Percentiles rank a stretch among this genome's conserved stretches.
Evolutionary conservation across 352 stramenopile genomes (phyloP).

Genomic region (Globisporangium echinulatum): DNA sequence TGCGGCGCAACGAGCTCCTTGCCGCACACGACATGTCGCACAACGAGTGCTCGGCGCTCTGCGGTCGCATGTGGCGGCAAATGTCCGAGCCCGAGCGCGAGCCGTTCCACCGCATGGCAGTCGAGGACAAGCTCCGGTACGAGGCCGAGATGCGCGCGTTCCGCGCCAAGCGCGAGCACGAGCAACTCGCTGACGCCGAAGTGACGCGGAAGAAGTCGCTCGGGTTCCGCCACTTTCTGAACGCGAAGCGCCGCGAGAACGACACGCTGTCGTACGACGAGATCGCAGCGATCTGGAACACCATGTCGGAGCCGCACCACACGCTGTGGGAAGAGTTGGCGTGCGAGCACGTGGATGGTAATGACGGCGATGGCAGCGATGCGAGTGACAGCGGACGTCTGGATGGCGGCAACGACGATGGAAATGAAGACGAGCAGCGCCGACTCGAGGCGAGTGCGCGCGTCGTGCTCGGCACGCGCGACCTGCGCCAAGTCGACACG

Average conservation of each 20-base stretch:
- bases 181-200: constrained; percentile 11
- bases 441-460: constrained; percentile 23
- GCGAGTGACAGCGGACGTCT: neutral
- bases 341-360: constrained; percentile 10
- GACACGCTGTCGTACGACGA: constrained; percentile 20
- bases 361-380: constrained; percentile 5
- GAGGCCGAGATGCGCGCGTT: constrained; percentile 26
- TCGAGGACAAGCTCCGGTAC: constrained; percentile 46
- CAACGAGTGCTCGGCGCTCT: constrained; percentile 57
- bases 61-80: constrained; percentile 49
- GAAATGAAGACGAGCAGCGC: constrained; percentile 10
- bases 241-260: constrained; percentile 22
- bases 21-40: constrained; percentile 52
- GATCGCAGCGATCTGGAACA: constrained; percentile 24
- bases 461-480: constrained; percentile 12
- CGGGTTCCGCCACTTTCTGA: constrained; percentile 31
- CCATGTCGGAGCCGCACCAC: constrained; percentile 29
- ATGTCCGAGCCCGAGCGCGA: constrained; percentile 44
- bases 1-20: constrained; percentile 44
- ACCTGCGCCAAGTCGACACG: constrained; percentile 6
- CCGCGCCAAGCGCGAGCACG: constrained; percentile 11
- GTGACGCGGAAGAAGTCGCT: constrained; percentile 12
- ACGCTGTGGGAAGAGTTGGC: constrained; percentile 33
- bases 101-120: constrained; percentile 48
- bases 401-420: too few species aligned